Evolutionary conservation across 2,329 filamentous ascomycete species (phyloP), one percentile per base, ranked within the genome.

Genomic region (Parascedosporium putredinis): DNA sequence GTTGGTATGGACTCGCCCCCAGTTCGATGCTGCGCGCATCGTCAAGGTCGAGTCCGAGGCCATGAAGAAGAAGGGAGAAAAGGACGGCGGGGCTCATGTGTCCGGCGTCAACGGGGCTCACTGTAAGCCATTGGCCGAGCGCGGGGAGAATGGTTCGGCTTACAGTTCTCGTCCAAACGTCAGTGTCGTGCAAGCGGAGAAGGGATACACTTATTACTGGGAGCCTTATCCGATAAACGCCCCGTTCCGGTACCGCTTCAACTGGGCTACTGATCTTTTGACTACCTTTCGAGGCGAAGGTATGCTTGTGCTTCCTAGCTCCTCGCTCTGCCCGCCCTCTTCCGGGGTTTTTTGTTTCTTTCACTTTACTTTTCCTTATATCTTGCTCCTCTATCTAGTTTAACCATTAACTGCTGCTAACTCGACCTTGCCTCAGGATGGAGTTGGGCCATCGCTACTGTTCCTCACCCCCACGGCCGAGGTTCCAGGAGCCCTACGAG

Each of bases 211-310:
- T 51, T 81, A 81, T 50, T 72, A 75, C 56, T 84, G 80, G 80
- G 73, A 84, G 58, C 62, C 70, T 1, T 84, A 75, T 54, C 80
- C 79, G 0, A 66, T 68, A 3, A 60, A 73, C 3, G 73, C 62
- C 1, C 60, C 73, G 1, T 72, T 80, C 43, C 47, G 58, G 22
- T 62, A 73, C 36, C 71, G 80, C 9, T 59, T 83, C 6, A 64
- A 65, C 54, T 84, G 80, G 80, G 65, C 71, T 1, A 57, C 70
- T 14, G 79, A 82, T 55, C 66, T 83, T n/a, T 62, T 71, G 12
- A 65, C 67, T 25, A 74, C 73, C 48, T 75, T 79, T 55, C 71
- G 79, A 33, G 71, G 76, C 36, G 68, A 72, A 24, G 78, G 78
- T 75, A 64, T 45, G 23, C 50, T 45, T 6, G 20, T 18, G 36